Evolutionary conservation across 129 eudicot species (phyloP), one percentile per base, ranked within the genome.

Genomic region (Oenanthe sinensis): DNA sequence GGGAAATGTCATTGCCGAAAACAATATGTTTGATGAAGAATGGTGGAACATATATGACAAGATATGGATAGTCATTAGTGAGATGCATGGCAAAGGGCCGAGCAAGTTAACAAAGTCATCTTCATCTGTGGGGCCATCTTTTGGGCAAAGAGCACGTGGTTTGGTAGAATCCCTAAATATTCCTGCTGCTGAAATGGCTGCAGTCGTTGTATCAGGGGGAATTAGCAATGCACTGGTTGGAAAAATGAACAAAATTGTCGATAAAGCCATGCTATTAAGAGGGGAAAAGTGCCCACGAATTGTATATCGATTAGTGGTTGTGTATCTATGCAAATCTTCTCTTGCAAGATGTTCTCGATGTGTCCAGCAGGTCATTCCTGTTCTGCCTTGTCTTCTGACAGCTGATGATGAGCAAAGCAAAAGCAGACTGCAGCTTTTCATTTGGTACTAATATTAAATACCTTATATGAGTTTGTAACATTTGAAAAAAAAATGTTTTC

Each of bases 181-280:
- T 44, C 99, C 99, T 63, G 97, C 99, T 48, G 99, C 99, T 46
- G 99, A 96, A 87, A 96, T 96, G 99, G 99, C 99, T 54, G 99
- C 99, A 26, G 97, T 82, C 36, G 97, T 92, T 44, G 99, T 90
- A 68, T 88, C 99, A 4, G 97, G 96, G 39, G 97, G 97, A 37
- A 85, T 96, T 75, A 86, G 91, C 78, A 96, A 80, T 82, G 97
- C 99, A 28, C 83, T 96, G 10, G 90, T 88, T 68, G 99, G 99
- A 80, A 96, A 90, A 76, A 83, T 96, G 60, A 89, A 86, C 81
- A 96, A 86, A 89, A 78, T 85, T 82, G 88, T 92, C 79, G 99
- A 96, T 80, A 96, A 96, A 85, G 99, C 99, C 19, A 92, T 96
- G 96, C 78, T 96, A 7, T 79, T 96, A 74, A 90, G 97, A 86